Evolutionary conservation across 129 eudicot species (phyloP).

Genomic region (carrot (Daucus carota)): DH1_v3.0 NC_030383.2:12267001-12267500

Average conservation of each 20-base stretch:
- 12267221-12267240: neutral
- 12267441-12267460: too few relatives aligned
- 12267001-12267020: neutral
- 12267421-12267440: neutral
- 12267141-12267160: neutral
- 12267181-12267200: neutral
- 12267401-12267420: neutral
- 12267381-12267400: too few relatives aligned
- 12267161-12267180: neutral
- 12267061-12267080: neutral
- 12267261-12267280: neutral
- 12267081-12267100: neutral
- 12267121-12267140: too few relatives aligned
- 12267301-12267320: neutral
- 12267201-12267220: neutral
- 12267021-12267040: neutral
- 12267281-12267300: neutral
- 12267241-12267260: neutral
- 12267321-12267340: neutral
- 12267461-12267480: too few relatives aligned
- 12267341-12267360: neutral
- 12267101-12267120: neutral
- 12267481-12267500: too few relatives aligned
- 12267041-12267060: neutral
- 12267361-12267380: neutral